Evolutionary conservation across 345 rosid genomes (phyloP), one percentile per base, ranked within the genome.

Genomic region (Chamaenerion angustifolium): DNA sequence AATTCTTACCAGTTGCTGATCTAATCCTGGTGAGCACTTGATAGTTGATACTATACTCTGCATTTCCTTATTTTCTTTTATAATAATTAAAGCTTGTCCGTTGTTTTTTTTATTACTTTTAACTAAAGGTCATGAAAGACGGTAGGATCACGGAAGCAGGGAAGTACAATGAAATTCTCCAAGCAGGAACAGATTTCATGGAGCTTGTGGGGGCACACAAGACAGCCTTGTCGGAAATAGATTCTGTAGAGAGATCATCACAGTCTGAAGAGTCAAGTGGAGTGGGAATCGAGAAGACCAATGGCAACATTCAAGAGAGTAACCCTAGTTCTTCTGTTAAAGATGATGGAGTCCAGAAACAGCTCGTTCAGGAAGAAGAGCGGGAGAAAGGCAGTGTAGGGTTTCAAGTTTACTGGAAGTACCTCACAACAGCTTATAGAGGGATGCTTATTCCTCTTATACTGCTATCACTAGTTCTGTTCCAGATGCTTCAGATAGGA

Each of bases 51-150:
- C 0, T 14, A 6, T 14, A 13, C 31, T 47, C 27, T 47, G 12
- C 10, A 2, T 46, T 16, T 9, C 15, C 19, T n/a, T n/a, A n/a
- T n/a, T n/a, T n/a, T n/a, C n/a, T n/a, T n/a, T n/a, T n/a, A n/a
- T n/a, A n/a, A n/a, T n/a, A n/a, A n/a, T n/a, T n/a, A n/a, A n/a
- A n/a, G n/a, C n/a, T n/a, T n/a, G n/a, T n/a, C n/a, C n/a, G n/a
- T n/a, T n/a, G n/a, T n/a, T n/a, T n/a, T n/a, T n/a, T n/a, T n/a
- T n/a, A n/a, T n/a, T n/a, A n/a, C n/a, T n/a, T n/a, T n/a, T n/a
- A n/a, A n/a, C n/a, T n/a, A n/a, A n/a, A 75, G 80, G 70, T 75
- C 11, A 58, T 75, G 61, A 58, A 66, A 54, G 68, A 65, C 41
- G 70, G 75, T 12, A 16, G 60, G 46, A 59, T 68, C 16, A 56